Conservation (phyloP, 257 asterid species). For the Solanum pimpinellifolium region DNA sequence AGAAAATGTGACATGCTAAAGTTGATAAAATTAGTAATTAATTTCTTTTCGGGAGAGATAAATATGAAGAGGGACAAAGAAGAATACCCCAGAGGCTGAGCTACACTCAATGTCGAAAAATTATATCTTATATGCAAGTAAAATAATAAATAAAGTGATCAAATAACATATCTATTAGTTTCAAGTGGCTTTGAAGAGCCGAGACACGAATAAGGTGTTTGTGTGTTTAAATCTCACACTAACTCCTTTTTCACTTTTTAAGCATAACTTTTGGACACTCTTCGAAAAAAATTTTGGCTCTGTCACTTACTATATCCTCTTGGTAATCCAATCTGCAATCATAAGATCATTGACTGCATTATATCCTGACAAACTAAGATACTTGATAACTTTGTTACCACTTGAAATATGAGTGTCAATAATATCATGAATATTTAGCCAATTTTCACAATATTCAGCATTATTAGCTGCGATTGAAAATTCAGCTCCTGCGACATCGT, state of each 20-base stretch:
- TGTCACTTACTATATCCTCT: neutral
- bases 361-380: neutral
- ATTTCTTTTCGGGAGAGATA: neutral
- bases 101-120: neutral
- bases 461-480: neutral
- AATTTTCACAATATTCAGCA: neutral
- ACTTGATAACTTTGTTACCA: neutral
- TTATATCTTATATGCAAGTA: too few species aligned
- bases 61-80: neutral
- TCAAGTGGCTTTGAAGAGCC: neutral
- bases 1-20: neutral
- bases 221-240: neutral
- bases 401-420: neutral
- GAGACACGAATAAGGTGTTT: too few species aligned
- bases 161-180: neutral
- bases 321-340: neutral
- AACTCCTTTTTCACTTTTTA: neutral
- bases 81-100: neutral
- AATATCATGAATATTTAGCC: neutral
- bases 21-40: neutral
- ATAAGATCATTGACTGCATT: neutral
- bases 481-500: neutral
- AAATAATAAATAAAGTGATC: too few species aligned
- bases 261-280: neutral
- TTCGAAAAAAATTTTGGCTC: neutral